Evolutionary conservation across 2,329 filamentous ascomycete genomes (phyloP).

Genomic region (Paraphoma chrysanthemicola): DNA sequence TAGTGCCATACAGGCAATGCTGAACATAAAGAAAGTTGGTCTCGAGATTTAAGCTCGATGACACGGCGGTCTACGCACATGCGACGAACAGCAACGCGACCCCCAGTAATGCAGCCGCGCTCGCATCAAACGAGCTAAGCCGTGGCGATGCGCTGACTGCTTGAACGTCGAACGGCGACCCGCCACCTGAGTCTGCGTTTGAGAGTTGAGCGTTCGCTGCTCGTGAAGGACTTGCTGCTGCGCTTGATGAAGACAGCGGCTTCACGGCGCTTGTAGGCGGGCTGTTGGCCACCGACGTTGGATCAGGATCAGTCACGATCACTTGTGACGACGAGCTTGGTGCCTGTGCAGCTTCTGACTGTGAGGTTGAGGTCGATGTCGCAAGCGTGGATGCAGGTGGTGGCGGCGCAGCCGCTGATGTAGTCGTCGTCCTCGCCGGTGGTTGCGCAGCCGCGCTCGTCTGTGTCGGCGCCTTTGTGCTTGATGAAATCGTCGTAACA

Average conservation of each 20-base stretch:
- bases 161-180: slow-evolving; percentile 54
- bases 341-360: slow-evolving; percentile 6
- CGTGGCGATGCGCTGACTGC: slow-evolving; percentile 28
- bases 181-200: slow-evolving; percentile 49
- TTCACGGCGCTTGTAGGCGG: slow-evolving; percentile 12
- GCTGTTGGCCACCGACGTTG: slow-evolving; percentile 14
- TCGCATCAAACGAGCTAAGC: slow-evolving; percentile 2
- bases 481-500: slow-evolving; percentile 18
- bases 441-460: slow-evolving; percentile 13
- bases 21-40: slow-evolving; percentile 9
- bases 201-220: slow-evolving; percentile 41
- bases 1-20: slow-evolving; percentile 8
- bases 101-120: slow-evolving; percentile 18
- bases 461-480: slow-evolving; percentile 6
- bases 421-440: slow-evolving; percentile 10
- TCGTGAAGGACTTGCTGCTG: slow-evolving; percentile 15
- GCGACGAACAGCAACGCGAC: slow-evolving; percentile 14
- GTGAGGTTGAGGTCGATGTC: slow-evolving; percentile 11
- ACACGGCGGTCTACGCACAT: slow-evolving; percentile 9
- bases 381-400: slow-evolving; percentile 1
- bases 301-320: slow-evolving; percentile 21
- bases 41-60: background rate
- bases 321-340: slow-evolving; percentile 14
- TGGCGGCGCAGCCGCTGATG: slow-evolving; percentile 10
- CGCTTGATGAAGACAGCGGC: background rate